These are phyloP conservation scores for Lachancea waltii DNA, from an alignment of 805 yeast species.

Conservation along the genomic window DNA sequence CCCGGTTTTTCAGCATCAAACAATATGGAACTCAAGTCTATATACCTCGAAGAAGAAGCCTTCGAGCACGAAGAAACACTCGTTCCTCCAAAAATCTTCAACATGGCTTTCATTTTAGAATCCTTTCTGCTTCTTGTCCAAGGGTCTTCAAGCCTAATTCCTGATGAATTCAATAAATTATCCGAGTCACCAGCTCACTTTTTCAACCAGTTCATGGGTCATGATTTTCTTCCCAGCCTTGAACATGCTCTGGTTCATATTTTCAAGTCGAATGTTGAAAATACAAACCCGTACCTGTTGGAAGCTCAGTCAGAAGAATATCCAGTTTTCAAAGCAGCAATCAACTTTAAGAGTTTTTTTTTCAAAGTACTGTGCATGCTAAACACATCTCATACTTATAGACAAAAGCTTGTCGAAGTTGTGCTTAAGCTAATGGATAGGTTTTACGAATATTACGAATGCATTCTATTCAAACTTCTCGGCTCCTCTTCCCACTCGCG, in stretches of 20 bases:
- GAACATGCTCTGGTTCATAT: conserved; percentile 47
- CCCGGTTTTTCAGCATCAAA: conserved; percentile 53
- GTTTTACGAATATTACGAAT: conserved; percentile 34
- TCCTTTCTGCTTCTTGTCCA: conserved; percentile 64
- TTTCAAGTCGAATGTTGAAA: conserved; percentile 43
- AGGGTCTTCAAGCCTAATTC: conserved; percentile 43
- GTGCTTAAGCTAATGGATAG: conserved; percentile 34
- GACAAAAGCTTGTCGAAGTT: conserved; percentile 45
- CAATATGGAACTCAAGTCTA: conserved; percentile 32
- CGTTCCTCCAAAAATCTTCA: conserved; percentile 65
- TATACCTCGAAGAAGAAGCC: conserved; percentile 56
- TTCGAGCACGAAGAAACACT: conserved; percentile 55
- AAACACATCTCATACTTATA: conserved; percentile 37
- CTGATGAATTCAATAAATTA: conserved; percentile 20
- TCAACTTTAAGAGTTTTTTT: conserved; percentile 25
- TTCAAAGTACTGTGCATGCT: conserved; percentile 26
- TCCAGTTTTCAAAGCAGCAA: conserved; percentile 28
- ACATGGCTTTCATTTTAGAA: conserved; percentile 73
- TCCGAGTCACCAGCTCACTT: conserved; percentile 38
- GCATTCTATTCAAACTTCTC: conserved; percentile 27
- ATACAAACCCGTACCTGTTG: conserved; percentile 34
- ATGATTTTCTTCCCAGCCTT: conserved; percentile 57
- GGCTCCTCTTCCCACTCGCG: conserved; percentile 16
- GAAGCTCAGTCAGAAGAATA: conserved; percentile 30
- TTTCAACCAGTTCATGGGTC: conserved; percentile 58